Base-by-base conservation (phyloP, 192 early-diverging fungal species). In the Coemansia sp. region DNA sequence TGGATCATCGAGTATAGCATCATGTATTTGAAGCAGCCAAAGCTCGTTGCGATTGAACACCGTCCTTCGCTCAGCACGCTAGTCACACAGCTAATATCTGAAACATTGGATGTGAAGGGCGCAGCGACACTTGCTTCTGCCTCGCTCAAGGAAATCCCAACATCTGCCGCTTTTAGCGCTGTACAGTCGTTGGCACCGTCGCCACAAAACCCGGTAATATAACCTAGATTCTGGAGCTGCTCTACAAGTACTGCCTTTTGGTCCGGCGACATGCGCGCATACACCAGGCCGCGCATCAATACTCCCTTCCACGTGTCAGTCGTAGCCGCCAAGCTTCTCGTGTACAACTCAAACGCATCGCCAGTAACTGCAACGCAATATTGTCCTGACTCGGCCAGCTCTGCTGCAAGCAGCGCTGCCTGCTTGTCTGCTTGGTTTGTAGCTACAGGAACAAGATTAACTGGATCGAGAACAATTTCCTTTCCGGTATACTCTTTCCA, bases 21-120 rank as follows among this genome's bases (percentile, higher is more conserved):
- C 95, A 99, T 96, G 76, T 90, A 99, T 83, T 99, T 96, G 89
- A 98, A 98, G 76, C 95, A 96, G 55, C 88, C 89, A 75, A 99
- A 97, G 58, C 90, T 92, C 3, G 98, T 99, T 34, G 95, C 93
- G 23, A 99, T 85, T 3, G 98, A 94, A 13, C 93, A 94, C n/a
- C 98, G 85, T 11, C 98, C 98, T 68, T 99, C 96, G 60, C 88
- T 88, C 50, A 93, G 87, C 23, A 98, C 86, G 55, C 86, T 79
- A 22, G 92, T 74, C 2, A 98, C 91, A 69, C 98, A 97, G 46
- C 85, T 83, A 53, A 99, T 92, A 62, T 97, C 89, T 64, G 83
- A 90, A 6, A 82, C 83, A 22, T 83, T 83, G 29, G 93, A 94
- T 0, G 96, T 98, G 74, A 99, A 99, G 4, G 95, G 96, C 3